Evolutionary conservation across 2,329 filamentous ascomycete genomes (phyloP).

Genomic region (Lasiodiplodia theobromae): DNA sequence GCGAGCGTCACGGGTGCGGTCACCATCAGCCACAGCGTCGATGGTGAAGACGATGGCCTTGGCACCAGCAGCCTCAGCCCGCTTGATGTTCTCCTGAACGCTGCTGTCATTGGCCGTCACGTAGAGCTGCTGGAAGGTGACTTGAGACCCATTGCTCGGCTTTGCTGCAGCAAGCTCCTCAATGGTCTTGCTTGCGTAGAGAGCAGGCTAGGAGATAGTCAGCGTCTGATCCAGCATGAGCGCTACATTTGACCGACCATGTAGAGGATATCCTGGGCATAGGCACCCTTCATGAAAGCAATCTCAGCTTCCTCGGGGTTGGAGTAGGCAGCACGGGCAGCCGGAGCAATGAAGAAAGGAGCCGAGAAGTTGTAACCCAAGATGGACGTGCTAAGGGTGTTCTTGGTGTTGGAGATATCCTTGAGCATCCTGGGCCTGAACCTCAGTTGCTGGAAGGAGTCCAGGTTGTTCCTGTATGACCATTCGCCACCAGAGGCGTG

Average conservation of each 20-base stretch:
- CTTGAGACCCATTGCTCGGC: constrained; percentile 15
- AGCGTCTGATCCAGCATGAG: not conserved
- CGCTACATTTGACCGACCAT: constrained; percentile 39
- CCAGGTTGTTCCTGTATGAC: constrained; percentile 64
- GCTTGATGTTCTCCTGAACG: constrained; percentile 41
- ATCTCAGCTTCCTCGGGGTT: constrained; percentile 55
- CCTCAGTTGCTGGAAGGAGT: constrained; percentile 59
- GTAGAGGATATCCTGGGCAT: constrained; percentile 59
- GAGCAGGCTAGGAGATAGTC: constrained; percentile 35
- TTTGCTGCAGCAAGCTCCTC: constrained; percentile 44
- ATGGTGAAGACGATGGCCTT: constrained; percentile 52
- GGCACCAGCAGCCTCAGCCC: constrained; percentile 44
- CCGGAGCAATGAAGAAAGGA: constrained; percentile 62
- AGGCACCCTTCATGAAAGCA: constrained; percentile 59
- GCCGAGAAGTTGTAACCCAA: constrained; percentile 61
- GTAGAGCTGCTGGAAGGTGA: constrained; percentile 42
- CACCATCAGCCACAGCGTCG: constrained; percentile 49
- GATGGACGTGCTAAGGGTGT: constrained; percentile 55
- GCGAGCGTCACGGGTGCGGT: constrained; percentile 45
- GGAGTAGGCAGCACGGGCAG: constrained; percentile 48
- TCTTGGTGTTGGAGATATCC: constrained; percentile 55
- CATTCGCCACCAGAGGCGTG: constrained; percentile 64
- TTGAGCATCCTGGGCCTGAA: constrained; percentile 58
- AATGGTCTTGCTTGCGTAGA: constrained; percentile 34
- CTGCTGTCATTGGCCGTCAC: constrained; percentile 42